Conservation (phyloP, 2,329 filamentous ascomycete species). For the Pyrenochaeta sp. region DNA sequence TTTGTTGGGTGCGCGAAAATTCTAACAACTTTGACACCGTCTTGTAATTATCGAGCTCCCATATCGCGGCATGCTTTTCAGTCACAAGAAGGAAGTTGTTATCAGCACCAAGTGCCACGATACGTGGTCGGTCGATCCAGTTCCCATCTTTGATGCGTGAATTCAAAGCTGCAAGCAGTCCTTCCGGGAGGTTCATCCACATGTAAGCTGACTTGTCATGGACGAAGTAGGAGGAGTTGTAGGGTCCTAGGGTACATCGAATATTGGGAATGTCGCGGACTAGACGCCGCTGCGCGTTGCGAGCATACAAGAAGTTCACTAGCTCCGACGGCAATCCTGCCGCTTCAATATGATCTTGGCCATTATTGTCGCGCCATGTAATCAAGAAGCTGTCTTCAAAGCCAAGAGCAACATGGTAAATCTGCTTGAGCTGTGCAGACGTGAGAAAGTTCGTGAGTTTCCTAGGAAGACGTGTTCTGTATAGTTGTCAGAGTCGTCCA, state of each 20-base stretch:
- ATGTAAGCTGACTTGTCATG: conserved; percentile 38
- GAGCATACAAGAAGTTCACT: conserved; percentile 33
- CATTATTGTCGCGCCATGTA: conserved; percentile 40
- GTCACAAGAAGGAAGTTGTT: conserved; percentile 43
- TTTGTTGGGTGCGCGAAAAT: conserved; percentile 21
- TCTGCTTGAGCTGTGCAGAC: conserved; percentile 29
- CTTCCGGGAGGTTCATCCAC: conserved; percentile 44
- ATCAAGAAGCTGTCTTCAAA: conserved; percentile 46
- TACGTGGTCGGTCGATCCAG: conserved; percentile 42
- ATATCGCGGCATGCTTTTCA: conserved; percentile 37
- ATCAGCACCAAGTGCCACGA: conserved; percentile 43
- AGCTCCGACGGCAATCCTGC: conserved; percentile 37
- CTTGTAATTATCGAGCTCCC: conserved; percentile 38
- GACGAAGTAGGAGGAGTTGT: conserved; percentile 45
- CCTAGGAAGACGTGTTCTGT: conserved; percentile 37
- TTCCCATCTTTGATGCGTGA: conserved; percentile 37
- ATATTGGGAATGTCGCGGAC: conserved; percentile 37
- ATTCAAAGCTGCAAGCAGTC: conserved; percentile 35
- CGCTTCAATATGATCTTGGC: conserved; percentile 36
- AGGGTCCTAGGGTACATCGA: conserved; percentile 41
- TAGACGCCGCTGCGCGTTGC: conserved; percentile 12
- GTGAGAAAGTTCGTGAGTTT: conserved; percentile 37
- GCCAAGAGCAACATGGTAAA: conserved; percentile 44
- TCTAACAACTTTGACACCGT: conserved; percentile 29
- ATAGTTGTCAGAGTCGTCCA: background rate